Evolutionary conservation across 148 eudicot species (phyloP).

Genomic region (Spergularia bocconei): DNA sequence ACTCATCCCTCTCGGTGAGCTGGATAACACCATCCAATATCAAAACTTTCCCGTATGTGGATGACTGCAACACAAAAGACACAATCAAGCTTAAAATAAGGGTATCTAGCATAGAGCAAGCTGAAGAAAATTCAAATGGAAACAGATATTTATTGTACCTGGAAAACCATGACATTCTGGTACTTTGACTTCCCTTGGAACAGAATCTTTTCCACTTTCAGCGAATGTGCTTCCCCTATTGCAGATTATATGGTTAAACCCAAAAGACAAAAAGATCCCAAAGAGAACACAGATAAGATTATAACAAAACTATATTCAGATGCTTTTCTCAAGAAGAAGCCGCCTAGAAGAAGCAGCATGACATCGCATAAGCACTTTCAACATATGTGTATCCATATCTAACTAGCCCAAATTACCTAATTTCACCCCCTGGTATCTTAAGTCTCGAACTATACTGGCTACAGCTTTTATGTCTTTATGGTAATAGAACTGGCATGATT

Average conservation of each 20-base stretch:
- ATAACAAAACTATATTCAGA: neutral
- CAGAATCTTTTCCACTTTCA: slow-evolving; percentile 82
- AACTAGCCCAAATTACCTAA: neutral
- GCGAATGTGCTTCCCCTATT: slow-evolving; percentile 93
- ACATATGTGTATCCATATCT: neutral
- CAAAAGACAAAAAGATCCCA: neutral
- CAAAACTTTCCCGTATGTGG: slow-evolving; percentile 93
- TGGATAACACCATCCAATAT: slow-evolving; percentile 94
- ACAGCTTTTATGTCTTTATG: neutral
- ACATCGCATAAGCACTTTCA: neutral
- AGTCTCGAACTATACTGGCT: neutral
- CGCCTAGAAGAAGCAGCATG: neutral
- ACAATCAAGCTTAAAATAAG: slow-evolving; percentile 12
- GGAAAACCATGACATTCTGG: slow-evolving; percentile 88
- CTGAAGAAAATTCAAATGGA: neutral
- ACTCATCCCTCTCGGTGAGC: slow-evolving; percentile 96
- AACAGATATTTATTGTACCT: slow-evolving; percentile 40
- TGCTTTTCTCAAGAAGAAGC: neutral
- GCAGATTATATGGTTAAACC: neutral
- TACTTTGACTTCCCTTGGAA: slow-evolving; percentile 82
- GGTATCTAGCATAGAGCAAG: neutral
- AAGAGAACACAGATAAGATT: neutral
- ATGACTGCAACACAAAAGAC: slow-evolving; percentile 52
- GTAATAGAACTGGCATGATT: neutral
- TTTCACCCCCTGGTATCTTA: neutral